Percentiles rank a stretch among this genome's conserved stretches.
Conservation (phyloP, 1,284 basidiomycete genomes). For the Tilletia indica region DNA sequence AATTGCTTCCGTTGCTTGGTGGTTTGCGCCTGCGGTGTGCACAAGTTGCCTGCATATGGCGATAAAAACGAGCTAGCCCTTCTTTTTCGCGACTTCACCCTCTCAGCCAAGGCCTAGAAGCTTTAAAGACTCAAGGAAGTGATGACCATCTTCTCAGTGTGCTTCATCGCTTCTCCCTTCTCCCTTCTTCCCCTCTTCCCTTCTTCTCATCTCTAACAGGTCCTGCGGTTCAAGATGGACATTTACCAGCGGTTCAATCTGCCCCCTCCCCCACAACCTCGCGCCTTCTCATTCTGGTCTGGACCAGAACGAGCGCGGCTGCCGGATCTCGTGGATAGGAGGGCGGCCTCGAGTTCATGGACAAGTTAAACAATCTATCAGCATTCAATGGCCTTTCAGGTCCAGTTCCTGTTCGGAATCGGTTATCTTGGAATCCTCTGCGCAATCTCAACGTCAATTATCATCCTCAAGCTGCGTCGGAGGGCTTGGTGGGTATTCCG, state of each 20-base stretch:
- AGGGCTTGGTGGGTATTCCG: slow-evolving; percentile 5
- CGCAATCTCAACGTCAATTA: not conserved
- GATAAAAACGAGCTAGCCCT: too few relatives aligned
- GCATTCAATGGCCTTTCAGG: not conserved
- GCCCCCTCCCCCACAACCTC: not conserved
- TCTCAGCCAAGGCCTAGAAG: too few relatives aligned
- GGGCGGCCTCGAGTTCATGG: not conserved
- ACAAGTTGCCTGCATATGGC: too few relatives aligned
- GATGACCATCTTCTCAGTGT: too few relatives aligned
- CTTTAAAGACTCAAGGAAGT: too few relatives aligned
- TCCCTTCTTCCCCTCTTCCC: not conserved
- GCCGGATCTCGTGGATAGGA: not conserved
- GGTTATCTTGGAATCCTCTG: not conserved
- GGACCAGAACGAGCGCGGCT: not conserved
- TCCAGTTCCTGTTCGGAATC: not conserved
- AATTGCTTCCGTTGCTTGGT: too few relatives aligned
- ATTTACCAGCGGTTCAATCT: not conserved
- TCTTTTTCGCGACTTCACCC: too few relatives aligned
- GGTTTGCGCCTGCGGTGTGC: too few relatives aligned
- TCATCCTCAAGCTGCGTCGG: not conserved
- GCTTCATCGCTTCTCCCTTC: not conserved
- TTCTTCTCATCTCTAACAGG: not conserved
- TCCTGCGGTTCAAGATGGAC: not conserved
- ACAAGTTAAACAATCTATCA: not conserved
- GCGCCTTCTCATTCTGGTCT: not conserved